phyloP scores from a whole-genome alignment of 2,329 filamentous ascomycete species.

The Xylariales sp. region DNA sequence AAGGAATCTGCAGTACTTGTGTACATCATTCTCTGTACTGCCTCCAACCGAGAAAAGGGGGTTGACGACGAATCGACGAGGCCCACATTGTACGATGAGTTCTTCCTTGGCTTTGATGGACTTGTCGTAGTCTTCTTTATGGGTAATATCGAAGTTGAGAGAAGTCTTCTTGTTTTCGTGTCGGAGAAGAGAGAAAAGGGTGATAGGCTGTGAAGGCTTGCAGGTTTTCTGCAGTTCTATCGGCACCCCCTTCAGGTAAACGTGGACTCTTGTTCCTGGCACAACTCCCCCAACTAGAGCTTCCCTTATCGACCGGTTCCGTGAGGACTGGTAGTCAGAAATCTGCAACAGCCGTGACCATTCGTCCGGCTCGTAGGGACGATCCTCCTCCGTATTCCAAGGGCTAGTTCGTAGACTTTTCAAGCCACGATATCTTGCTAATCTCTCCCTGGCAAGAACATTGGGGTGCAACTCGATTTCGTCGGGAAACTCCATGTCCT shows the following conservation, averaged over 20 bases:
- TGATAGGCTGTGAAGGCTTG: constrained; percentile 55
- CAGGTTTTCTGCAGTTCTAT: constrained; percentile 40
- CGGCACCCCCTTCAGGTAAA: constrained; percentile 61
- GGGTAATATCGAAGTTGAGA: constrained; percentile 83
- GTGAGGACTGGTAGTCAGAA: constrained; percentile 82
- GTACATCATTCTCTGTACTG: constrained; percentile 90
- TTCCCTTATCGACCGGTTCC: constrained; percentile 72
- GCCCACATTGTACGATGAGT: constrained; percentile 84
- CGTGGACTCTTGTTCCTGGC: constrained; percentile 75
- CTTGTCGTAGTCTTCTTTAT: constrained; percentile 69
- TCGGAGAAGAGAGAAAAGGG: constrained; percentile 79
- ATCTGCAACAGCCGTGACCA: constrained; percentile 84
- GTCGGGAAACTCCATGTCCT: constrained; percentile 93
- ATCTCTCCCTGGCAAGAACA: constrained; percentile 76
- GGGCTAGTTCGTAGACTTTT: constrained; percentile 84
- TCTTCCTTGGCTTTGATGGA: constrained; percentile 91
- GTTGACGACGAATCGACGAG: constrained; percentile 80
- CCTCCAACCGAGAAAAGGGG: constrained; percentile 88
- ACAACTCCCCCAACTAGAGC: constrained; percentile 82
- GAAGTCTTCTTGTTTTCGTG: constrained; percentile 94
- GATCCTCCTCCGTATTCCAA: constrained; percentile 88
- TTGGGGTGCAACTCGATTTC: constrained; percentile 92
- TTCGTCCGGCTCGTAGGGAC: constrained; percentile 79
- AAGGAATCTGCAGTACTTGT: constrained; percentile 91
- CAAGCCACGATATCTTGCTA: constrained; percentile 82